These are phyloP conservation scores for Penicillium paxilli DNA, from an alignment of 495 filamentous ascomycete genomes.

Conservation along the genomic window DNA sequence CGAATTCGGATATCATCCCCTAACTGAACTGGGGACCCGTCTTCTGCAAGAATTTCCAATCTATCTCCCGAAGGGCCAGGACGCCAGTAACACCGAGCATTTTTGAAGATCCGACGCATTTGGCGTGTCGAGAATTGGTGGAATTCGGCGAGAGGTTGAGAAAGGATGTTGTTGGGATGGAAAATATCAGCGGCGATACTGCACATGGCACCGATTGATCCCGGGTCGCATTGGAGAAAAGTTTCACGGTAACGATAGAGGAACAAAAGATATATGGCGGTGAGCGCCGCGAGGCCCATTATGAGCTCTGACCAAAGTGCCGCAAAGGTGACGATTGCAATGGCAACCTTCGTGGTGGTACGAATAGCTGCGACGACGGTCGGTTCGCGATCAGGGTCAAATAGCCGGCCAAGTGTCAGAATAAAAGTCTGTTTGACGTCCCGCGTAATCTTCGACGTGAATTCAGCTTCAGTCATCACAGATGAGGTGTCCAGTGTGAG, in stretches of 20 bases:
- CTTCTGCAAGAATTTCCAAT: slow-evolving; percentile 36
- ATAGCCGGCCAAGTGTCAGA: slow-evolving; percentile 36
- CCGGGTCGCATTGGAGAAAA: slow-evolving; percentile 40
- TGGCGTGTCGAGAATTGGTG: slow-evolving; percentile 42
- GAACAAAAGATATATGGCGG: slow-evolving; percentile 29
- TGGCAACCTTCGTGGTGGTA: slow-evolving; percentile 30
- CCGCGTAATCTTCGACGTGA: slow-evolving; percentile 29
- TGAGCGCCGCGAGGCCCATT: slow-evolving; percentile 22
- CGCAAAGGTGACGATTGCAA: slow-evolving; percentile 34
- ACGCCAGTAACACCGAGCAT: slow-evolving; percentile 37
- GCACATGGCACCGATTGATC: slow-evolving; percentile 44
- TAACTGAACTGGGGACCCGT: slow-evolving; percentile 31
- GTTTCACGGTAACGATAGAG: slow-evolving; percentile 33
- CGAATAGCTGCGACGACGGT: slow-evolving; percentile 24
- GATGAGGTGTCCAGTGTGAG: slow-evolving; percentile 34
- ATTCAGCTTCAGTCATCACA: slow-evolving; percentile 32
- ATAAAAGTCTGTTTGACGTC: slow-evolving; percentile 39
- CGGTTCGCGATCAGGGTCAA: slow-evolving; percentile 31
- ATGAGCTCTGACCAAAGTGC: slow-evolving; percentile 36
- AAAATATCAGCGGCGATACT: slow-evolving; percentile 41
- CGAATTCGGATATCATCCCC: slow-evolving; percentile 24
- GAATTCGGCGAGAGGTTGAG: slow-evolving; percentile 30
- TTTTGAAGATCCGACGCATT: slow-evolving; percentile 32
- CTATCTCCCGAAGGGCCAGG: slow-evolving; percentile 28
- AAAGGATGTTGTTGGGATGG: slow-evolving; percentile 32